Evolutionary conservation across 305 asterid genomes (phyloP).

Genomic region (Fraxinus nigra): DNA sequence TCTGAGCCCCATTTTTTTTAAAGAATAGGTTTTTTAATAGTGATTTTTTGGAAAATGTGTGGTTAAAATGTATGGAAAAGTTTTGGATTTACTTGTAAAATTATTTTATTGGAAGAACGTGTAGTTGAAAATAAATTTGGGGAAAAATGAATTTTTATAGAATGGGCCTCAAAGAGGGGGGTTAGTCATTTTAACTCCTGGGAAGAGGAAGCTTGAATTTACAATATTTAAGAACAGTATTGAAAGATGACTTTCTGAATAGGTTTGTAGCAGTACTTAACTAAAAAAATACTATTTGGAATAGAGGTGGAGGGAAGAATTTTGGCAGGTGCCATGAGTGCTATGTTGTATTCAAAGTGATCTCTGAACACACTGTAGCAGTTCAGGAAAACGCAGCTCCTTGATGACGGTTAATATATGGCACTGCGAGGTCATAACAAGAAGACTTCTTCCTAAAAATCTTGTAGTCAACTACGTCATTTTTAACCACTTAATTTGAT

Average conservation of each 20-base stretch:
- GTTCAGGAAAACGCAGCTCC: background rate
- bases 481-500: background rate
- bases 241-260: background rate
- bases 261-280: background rate
- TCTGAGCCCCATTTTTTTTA: no score
- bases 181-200: background rate
- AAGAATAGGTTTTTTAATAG: no score
- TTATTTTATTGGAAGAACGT: no score
- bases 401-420: background rate
- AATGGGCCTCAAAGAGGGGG: no score
- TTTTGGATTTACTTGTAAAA: no score
- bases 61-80: no score
- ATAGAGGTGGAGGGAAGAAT: background rate
- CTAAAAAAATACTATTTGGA: background rate
- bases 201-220: background rate
- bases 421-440: background rate
- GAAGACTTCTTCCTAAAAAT: background rate
- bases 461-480: no score
- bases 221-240: background rate
- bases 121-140: no score
- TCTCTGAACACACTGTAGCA: background rate
- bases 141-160: no score
- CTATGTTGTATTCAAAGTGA: background rate
- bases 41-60: no score
- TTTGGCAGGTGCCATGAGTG: background rate